Conservation (phyloP, 1,284 basidiomycete species). For the Ustilago cynodontis region DNA sequence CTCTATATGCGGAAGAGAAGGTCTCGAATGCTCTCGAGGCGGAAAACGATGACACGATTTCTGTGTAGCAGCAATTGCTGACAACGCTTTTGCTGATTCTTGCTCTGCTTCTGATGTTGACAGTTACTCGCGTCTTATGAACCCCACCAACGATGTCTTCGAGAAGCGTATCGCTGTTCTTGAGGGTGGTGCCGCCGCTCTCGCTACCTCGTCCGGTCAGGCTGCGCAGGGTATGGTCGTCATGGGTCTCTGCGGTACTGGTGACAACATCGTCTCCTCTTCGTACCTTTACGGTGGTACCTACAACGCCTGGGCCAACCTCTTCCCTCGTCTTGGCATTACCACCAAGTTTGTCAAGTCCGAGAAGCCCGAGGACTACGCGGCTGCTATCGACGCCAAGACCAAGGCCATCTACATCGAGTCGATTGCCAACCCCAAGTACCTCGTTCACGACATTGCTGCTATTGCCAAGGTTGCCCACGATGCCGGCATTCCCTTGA, state of each 20-base stretch:
- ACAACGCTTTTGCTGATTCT: background rate
- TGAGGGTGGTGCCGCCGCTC: conserved; percentile 83
- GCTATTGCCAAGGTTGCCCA: conserved; percentile 84
- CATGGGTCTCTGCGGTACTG: conserved; percentile 76
- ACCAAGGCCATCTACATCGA: conserved; percentile 78
- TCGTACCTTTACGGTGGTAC: conserved; percentile 73
- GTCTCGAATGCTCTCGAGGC: background rate
- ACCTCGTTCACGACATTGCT: conserved; percentile 79
- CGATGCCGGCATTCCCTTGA: conserved; percentile 79
- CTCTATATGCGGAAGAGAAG: background rate
- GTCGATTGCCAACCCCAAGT: conserved; percentile 85
- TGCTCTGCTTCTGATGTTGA: background rate
- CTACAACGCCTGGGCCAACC: conserved; percentile 85
- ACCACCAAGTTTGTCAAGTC: conserved; percentile 81
- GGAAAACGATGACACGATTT: background rate
- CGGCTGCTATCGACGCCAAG: conserved; percentile 73
- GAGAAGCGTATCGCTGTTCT: conserved; percentile 86
- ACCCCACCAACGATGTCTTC: conserved; percentile 87
- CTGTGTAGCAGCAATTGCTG: background rate
- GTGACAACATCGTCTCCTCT: conserved; percentile 84
- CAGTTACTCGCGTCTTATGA: conserved; percentile 76
- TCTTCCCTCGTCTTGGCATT: conserved; percentile 83
- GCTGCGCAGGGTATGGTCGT: conserved; percentile 83
- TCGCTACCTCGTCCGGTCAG: conserved; percentile 83
- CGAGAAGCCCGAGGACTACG: conserved; percentile 77